Evolutionary conservation across 2,329 filamentous ascomycete species (phyloP).

Genomic region (Fusarium subglutinans): DNA sequence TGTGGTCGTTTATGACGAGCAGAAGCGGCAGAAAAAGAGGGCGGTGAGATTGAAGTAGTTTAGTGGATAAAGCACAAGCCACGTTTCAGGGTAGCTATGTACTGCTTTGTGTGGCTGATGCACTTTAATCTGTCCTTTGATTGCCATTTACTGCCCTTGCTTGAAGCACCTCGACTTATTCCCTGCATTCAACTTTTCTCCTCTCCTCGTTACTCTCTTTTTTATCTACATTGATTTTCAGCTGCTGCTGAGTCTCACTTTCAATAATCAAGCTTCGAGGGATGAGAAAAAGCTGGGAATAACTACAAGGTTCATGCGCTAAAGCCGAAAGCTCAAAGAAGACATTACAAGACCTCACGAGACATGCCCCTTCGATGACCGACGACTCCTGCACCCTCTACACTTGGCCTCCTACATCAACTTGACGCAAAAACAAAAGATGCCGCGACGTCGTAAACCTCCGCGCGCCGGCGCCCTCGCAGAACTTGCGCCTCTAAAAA

Average conservation of each 20-base stretch:
- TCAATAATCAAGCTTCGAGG: not conserved
- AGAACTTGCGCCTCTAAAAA: constrained; percentile 69
- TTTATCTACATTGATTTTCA: not conserved
- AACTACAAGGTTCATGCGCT: not conserved
- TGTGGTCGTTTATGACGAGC: constrained; percentile 25
- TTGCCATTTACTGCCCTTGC: not conserved
- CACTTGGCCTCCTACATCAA: not conserved
- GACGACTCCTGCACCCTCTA: not conserved
- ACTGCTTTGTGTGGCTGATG: constrained; percentile 13
- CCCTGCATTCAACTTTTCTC: constrained; percentile 7
- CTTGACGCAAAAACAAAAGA: constrained; percentile 33
- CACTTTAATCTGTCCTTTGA: constrained; percentile 30
- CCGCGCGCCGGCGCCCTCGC: constrained; percentile 68
- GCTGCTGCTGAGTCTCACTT: no score
- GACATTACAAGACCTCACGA: constrained; percentile 22
- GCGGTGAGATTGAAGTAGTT: constrained; percentile 15
- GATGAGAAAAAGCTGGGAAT: not conserved
- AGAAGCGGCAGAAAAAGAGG: constrained; percentile 22
- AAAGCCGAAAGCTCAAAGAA: constrained; percentile 2
- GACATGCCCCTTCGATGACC: constrained; percentile 37
- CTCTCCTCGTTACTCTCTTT: not conserved
- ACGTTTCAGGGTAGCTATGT: constrained; percentile 14
- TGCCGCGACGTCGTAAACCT: constrained; percentile 66
- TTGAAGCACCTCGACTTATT: constrained; percentile 1
- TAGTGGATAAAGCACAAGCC: constrained; percentile 4